Evolutionary conservation across 2,329 filamentous ascomycete species (phyloP), one percentile per base, ranked within the genome.

Genomic region (Fonsecaea multimorphosa): DNA sequence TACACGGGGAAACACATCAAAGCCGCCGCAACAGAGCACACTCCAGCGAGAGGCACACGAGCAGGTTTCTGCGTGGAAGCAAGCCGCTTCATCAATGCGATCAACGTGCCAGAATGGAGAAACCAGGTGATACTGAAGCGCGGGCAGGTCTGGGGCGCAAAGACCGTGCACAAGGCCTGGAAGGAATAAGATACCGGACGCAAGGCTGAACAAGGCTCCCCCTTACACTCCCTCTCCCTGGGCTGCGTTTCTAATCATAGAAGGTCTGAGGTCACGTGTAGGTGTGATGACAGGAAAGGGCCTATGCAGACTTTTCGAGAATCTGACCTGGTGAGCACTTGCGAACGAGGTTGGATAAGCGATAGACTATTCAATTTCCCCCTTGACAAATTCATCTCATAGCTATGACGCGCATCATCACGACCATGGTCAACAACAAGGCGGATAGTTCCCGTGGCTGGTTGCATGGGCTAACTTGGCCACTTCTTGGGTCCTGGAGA

Each of bases 11-110:
- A 91, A 75, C 89, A 88, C 74, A 93, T 96, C 70, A 82, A 95
- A 72, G 89, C 96, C 12, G 89, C 91, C 0, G 89, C 78, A 65
- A 81, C 83, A 24, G 83, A 80, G 34, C 83, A 81, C 1, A 78
- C 86, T 31, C 86, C 89, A 0, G 88, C 89, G 0, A 85, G 91
- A 56, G 86, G 84, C 0, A 75, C 86, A 3, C 86, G 92, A 56
- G 87, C 89, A 52, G 94, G 91, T 0, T 96, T 98, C 81, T 97
- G 93, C 77, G 89, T 97, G 51, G 95, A 99, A 83, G 93, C 94
- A 0, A 91, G 91, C 73, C 87, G 95, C 24, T 98, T 91, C 77
- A 91, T 97, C 63, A 95, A 98, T 78, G 93, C 93, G 0, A 83
- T 88, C 74, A 97, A 97, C 73, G 87, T 90, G 56, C 86, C 89